Conservation (phyloP, 1,284 basidiomycete genomes). For the Tilletia setariae region DNA sequence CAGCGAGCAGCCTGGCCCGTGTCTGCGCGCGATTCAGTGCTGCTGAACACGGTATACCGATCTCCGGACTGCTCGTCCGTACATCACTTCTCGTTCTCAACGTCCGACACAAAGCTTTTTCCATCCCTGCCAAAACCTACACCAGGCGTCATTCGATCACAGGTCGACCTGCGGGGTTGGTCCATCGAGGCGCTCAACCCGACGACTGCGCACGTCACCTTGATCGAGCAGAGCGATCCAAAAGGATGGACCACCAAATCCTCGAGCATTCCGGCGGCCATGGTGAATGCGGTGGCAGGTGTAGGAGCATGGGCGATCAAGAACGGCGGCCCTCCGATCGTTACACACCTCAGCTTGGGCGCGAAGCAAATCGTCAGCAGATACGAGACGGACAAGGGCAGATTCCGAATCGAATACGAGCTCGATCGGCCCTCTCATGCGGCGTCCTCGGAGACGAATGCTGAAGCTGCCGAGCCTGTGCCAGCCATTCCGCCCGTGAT, state of each 20-base stretch:
- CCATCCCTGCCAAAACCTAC: conserved; percentile 68
- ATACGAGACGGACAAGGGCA: conserved; percentile 83
- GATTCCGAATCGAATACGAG: conserved; percentile 82
- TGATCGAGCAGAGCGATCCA: conserved; percentile 94
- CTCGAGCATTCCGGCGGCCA: conserved; percentile 54
- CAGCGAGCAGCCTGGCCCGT: conserved; percentile 43
- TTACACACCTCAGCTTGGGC: conserved; percentile 71
- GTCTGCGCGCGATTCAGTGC: conserved; percentile 76
- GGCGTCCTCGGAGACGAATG: conserved; percentile 17
- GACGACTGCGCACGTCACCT: conserved; percentile 85
- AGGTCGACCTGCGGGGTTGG: conserved; percentile 94
- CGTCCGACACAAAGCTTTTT: conserved; percentile 81
- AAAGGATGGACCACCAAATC: conserved; percentile 96
- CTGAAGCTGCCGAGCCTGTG: neutral
- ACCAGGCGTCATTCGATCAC: conserved; percentile 79
- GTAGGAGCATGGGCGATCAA: conserved; percentile 90
- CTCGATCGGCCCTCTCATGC: conserved; percentile 59
- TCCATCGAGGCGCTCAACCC: conserved; percentile 93
- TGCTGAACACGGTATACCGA: conserved; percentile 94
- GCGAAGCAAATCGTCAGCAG: conserved; percentile 70
- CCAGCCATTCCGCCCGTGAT: conserved; percentile 58
- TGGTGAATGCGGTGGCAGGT: conserved; percentile 65
- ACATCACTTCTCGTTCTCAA: conserved; percentile 93
- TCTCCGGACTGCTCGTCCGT: conserved; percentile 75
- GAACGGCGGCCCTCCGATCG: conserved; percentile 83